phyloP scores from a whole-genome alignment of 2,329 filamentous ascomycete species.

The Pseudonectria foliicola region DNA sequence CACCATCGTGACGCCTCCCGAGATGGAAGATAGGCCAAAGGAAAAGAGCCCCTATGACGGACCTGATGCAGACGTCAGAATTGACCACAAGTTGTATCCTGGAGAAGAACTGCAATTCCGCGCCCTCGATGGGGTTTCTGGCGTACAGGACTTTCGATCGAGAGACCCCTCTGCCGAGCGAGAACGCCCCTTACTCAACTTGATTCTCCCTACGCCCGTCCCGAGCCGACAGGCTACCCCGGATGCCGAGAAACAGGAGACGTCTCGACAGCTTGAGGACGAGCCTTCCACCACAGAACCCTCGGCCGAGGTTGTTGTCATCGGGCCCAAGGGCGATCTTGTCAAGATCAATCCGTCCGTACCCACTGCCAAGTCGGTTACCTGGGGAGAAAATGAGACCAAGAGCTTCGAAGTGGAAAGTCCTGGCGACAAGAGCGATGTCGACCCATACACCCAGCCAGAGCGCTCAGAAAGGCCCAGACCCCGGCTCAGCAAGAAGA shows the following conservation, averaged over 20 bases:
- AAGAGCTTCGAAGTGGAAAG: conserved; percentile 57
- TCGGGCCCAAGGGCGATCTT: conserved; percentile 35
- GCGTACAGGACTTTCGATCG: conserved; percentile 32
- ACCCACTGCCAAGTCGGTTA: conserved; percentile 47
- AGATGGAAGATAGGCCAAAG: conserved; percentile 35
- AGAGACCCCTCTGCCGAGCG: conserved; percentile 49
- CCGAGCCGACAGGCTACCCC: conserved; percentile 39
- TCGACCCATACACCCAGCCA: conserved; percentile 22
- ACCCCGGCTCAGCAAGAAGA: conserved; percentile 32
- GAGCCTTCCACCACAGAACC: conserved; percentile 16
- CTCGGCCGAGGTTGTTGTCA: conserved; percentile 27
- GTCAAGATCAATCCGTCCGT: conserved; percentile 21
- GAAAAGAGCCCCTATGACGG: conserved; percentile 47
- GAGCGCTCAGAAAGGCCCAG: conserved; percentile 23
- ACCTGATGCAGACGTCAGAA: conserved; percentile 56
- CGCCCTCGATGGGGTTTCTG: conserved; percentile 17
- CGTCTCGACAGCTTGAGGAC: conserved; percentile 11
- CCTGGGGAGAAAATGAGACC: conserved; percentile 58
- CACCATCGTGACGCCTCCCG: conserved; percentile 49
- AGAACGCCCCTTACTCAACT: conserved; percentile 51
- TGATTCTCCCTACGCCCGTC: conserved; percentile 53
- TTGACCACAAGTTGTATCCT: conserved; percentile 53
- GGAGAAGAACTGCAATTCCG: conserved; percentile 37
- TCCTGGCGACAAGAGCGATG: conserved; percentile 37
- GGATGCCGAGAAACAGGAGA: conserved; percentile 15